Conservation (phyloP, 148 eudicot species). For the Drosera capensis region DNA sequence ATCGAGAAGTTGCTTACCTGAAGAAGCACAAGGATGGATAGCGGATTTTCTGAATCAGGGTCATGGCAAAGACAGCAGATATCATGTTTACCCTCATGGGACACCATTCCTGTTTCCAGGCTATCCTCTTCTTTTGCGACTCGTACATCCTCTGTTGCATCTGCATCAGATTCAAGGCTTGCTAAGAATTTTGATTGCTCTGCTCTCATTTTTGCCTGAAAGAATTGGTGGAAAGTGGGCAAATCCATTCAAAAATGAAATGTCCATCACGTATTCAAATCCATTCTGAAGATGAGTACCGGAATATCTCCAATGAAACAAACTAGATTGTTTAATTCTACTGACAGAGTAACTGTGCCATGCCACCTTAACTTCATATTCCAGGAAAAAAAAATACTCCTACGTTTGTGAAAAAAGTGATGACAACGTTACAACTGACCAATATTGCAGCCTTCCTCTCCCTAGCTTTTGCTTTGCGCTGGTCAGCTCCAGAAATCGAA, state of each 20-base stretch:
- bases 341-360: too few relatives aligned
- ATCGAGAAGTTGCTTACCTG: conserved; percentile 36
- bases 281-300: too few relatives aligned
- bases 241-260: not conserved
- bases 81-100: conserved; percentile 33
- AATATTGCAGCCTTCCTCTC: conserved; percentile 88
- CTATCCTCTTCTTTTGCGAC: conserved; percentile 25
- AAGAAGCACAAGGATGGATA: conserved; percentile 74
- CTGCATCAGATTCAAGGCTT: conserved; percentile 28
- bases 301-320: too few relatives aligned
- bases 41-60: conserved; percentile 45
- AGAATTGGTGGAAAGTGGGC: not conserved
- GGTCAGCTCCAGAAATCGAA: conserved; percentile 43
- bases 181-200: conserved; percentile 83
- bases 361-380: too few relatives aligned
- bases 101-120: conserved; percentile 21
- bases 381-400: too few relatives aligned
- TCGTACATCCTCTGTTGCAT: conserved; percentile 31
- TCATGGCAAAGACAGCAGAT: conserved; percentile 93
- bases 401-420: not conserved
- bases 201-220: conserved; percentile 91
- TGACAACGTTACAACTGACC: conserved; percentile 28
- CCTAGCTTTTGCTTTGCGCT: conserved; percentile 85
- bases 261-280: too few relatives aligned
- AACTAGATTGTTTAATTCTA: too few relatives aligned